Evolutionary conservation across 2,329 filamentous ascomycete species (phyloP).

Genomic region (Xylariaceae sp.): DNA sequence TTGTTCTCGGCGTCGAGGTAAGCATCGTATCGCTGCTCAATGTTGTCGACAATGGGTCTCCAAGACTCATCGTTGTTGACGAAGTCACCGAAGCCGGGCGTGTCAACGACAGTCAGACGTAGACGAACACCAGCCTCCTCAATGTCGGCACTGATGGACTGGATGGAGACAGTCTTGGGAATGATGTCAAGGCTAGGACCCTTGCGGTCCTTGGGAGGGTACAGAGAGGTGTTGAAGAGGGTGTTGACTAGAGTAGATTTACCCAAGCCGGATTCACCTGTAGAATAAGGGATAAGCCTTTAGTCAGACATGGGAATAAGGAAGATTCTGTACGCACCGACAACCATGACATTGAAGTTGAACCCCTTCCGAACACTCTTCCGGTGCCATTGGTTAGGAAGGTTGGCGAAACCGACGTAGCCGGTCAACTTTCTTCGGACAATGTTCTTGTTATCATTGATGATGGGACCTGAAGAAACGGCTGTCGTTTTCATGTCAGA

Average conservation of each 20-base stretch:
- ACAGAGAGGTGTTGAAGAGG: slow-evolving; percentile 97
- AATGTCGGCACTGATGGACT: slow-evolving; percentile 93
- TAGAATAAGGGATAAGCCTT: slow-evolving; percentile 9
- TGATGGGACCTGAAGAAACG: slow-evolving; percentile 41
- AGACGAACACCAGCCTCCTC: slow-evolving; percentile 98
- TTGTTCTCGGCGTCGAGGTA: slow-evolving; percentile 99
- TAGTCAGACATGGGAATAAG: background rate
- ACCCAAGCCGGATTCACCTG: slow-evolving; percentile 97
- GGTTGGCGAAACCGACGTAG: slow-evolving; percentile 96
- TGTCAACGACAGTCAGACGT: slow-evolving; percentile 93
- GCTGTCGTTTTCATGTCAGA: slow-evolving; percentile 30
- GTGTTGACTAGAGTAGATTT: slow-evolving; percentile 99
- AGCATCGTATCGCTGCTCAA: slow-evolving; percentile 97
- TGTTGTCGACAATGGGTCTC: slow-evolving; percentile 98
- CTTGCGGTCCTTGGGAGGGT: slow-evolving; percentile 98
- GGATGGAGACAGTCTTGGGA: slow-evolving; percentile 93
- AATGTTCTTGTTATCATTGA: slow-evolving; percentile 81
- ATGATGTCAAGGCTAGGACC: slow-evolving; percentile 95
- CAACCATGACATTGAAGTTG: slow-evolving; percentile 99
- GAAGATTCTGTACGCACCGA: slow-evolving; percentile 61
- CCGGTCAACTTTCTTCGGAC: slow-evolving; percentile 97
- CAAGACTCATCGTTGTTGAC: slow-evolving; percentile 99
- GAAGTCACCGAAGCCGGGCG: slow-evolving; percentile 96
- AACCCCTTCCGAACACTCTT: slow-evolving; percentile 99
- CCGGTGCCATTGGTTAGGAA: slow-evolving; percentile 99